Conservation (phyloP, 305 asterid genomes). For the Fraxinus velutina region DNA sequence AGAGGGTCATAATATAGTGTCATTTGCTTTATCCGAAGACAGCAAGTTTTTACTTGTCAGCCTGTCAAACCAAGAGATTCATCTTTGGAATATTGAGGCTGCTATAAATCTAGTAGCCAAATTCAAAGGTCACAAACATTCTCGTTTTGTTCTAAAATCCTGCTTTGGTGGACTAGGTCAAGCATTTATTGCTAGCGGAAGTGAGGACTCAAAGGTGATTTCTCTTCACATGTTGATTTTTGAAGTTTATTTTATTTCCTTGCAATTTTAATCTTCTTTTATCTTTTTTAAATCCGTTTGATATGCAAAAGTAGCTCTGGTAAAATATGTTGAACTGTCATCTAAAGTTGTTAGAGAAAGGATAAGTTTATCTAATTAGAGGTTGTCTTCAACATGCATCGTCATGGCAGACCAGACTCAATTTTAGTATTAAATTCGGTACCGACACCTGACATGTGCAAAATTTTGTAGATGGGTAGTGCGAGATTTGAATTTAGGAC, state of each 20-base stretch:
- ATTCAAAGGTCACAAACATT: constrained; percentile 72
- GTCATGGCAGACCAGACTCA: not conserved
- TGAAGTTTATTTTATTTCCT: not conserved
- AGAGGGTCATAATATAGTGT: constrained; percentile 66
- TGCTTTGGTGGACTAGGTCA: constrained; percentile 81
- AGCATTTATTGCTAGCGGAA: constrained; percentile 79
- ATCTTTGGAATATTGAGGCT: constrained; percentile 73
- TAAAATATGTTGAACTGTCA: not conserved
- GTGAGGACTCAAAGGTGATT: constrained; percentile 85
- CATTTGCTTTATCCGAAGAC: constrained; percentile 67
- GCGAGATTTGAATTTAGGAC: not conserved
- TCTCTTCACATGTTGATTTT: constrained; percentile 13
- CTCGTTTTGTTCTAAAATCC: constrained; percentile 64
- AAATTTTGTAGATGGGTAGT: not conserved
- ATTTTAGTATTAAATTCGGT: not conserved
- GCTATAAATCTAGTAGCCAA: constrained; percentile 41
- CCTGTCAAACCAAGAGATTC: constrained; percentile 61
- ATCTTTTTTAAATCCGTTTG: not conserved
- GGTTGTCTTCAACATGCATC: not conserved
- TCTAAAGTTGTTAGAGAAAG: not conserved
- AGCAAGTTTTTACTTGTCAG: constrained; percentile 67
- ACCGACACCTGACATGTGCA: not conserved
- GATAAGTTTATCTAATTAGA: not conserved
- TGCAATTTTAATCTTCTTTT: not conserved
- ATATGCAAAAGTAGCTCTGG: not conserved